Evolutionary conservation across 148 eudicot genomes (phyloP), one percentile per base, ranked within the genome.

Genomic region (Salicornia ramosissima): DNA sequence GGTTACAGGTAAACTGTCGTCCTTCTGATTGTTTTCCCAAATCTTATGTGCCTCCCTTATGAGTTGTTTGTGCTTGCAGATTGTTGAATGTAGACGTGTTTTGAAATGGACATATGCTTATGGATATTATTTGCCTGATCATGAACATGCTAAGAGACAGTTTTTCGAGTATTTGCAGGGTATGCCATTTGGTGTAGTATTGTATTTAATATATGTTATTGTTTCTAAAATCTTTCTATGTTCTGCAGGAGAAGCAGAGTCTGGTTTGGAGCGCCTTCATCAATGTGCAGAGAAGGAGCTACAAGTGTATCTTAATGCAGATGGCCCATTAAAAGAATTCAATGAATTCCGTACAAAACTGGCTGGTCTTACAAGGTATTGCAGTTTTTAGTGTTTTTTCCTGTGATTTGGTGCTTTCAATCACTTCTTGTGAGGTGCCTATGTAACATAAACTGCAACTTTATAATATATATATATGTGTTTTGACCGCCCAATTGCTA

Each of bases 251-350:
- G 95, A 91, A 76, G 97, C 97, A 29, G 97, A 91, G 79, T 82
- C 95, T 78, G 97, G 97, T 51, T 72, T 91, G 78, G 95, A 91
- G 64, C 81, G 97, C 54, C 94, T 91, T 71, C 97, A 91, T 83
- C 97, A 86, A 71, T 91, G 97, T 83, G 95, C 97, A 22, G 97
- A 91, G 81, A 91, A 91, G 75, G 97, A 91, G 73, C 80, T 91
- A 42, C 88, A 85, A 74, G 72, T 57, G n/a, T 88, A 83, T 74
- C 86, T 91, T 45, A 80, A 56, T 73, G 79, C 88, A 3, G 87
- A 85, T 34, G 97, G 84, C 10, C 90, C 95, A 50, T 87, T 84
- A 61, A 80, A 85, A 58, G 88, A 82, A 25, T 91, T 88, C 53
- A 86, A 81, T 66, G 88, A 85, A 64, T 91, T 91, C 69, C 87